Conservation (phyloP, 1,139 yeast genomes). For the Meyerozyma guilliermondii region DNA sequence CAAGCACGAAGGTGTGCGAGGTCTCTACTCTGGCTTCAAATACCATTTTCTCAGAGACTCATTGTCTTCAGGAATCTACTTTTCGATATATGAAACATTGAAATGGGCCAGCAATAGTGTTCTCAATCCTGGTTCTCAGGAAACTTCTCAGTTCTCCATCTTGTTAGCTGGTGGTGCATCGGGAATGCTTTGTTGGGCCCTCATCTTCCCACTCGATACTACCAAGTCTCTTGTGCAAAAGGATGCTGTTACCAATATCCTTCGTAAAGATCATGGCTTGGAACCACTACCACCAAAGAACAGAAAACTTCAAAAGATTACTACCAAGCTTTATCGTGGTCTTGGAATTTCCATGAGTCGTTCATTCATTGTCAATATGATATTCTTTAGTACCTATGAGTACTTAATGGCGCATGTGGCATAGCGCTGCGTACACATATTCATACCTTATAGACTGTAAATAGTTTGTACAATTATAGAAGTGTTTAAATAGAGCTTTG, state of each 20-base stretch:
- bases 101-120: slow-evolving; percentile 42
- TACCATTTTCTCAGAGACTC: slow-evolving; percentile 68
- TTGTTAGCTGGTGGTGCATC: slow-evolving; percentile 72
- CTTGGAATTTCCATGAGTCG: slow-evolving; percentile 69
- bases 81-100: slow-evolving; percentile 68
- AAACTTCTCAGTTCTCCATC: slow-evolving; percentile 31
- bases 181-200: slow-evolving; percentile 69
- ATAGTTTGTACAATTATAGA: neutral
- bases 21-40: slow-evolving; percentile 69
- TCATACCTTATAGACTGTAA: slow-evolving; percentile 1
- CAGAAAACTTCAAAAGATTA: slow-evolving; percentile 30
- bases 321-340: slow-evolving; percentile 63
- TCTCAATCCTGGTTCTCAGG: slow-evolving; percentile 25
- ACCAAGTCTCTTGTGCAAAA: slow-evolving; percentile 70
- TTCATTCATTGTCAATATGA: slow-evolving; percentile 68
- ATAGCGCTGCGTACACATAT: slow-evolving; percentile 9
- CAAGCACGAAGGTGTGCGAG: slow-evolving; percentile 52
- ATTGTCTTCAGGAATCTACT: slow-evolving; percentile 68
- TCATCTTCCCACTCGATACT: slow-evolving; percentile 78
- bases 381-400: slow-evolving; percentile 72
- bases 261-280: slow-evolving; percentile 45
- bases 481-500: too few relatives aligned
- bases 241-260: slow-evolving; percentile 64
- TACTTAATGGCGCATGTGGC: slow-evolving; percentile 51
- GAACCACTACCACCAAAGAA: slow-evolving; percentile 26